phyloP scores from a whole-genome alignment of 345 rosid genomes.

The Boechera divaricarpa region DNA sequence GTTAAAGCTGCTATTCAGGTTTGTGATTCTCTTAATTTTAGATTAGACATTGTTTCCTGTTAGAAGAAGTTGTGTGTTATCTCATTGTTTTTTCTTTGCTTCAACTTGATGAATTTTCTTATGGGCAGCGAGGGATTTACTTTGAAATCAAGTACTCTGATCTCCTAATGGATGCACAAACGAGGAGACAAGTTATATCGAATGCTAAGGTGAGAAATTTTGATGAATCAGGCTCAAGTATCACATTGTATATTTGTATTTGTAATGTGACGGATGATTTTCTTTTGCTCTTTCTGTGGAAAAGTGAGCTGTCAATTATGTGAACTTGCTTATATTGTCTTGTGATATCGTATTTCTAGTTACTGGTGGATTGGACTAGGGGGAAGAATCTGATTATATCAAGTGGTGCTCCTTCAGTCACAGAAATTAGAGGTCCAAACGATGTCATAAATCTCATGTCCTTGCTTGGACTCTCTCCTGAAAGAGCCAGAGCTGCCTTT shows the following conservation, averaged over 20 bases:
- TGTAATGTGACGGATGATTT: background rate
- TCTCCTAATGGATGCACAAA: slow-evolving; percentile 66
- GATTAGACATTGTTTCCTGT: slow-evolving; percentile 5
- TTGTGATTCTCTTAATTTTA: slow-evolving; percentile 20
- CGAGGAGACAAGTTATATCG: slow-evolving; percentile 75
- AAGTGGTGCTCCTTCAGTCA: slow-evolving; percentile 74
- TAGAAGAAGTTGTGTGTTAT: background rate
- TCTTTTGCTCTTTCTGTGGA: slow-evolving; percentile 9
- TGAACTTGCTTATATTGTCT: background rate
- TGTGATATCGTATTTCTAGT: slow-evolving; percentile 49
- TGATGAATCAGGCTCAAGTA: slow-evolving; percentile 16
- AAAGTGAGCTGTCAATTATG: background rate
- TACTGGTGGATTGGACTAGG: slow-evolving; percentile 82
- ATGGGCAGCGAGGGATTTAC: slow-evolving; percentile 73
- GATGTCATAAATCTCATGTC: slow-evolving; percentile 78
- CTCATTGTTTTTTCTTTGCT: background rate
- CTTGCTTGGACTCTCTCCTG: slow-evolving; percentile 74
- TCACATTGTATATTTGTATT: background rate
- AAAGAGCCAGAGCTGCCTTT: slow-evolving; percentile 74
- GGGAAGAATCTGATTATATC: slow-evolving; percentile 83
- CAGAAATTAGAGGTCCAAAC: slow-evolving; percentile 83
- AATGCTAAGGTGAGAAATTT: slow-evolving; percentile 69
- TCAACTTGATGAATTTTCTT: slow-evolving; percentile 23
- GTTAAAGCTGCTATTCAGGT: slow-evolving; percentile 81
- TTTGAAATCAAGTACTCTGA: slow-evolving; percentile 75